Evolutionary conservation across 805 yeast species (phyloP), one percentile per base, ranked within the genome.

Genomic region (Candida corydali): DNA sequence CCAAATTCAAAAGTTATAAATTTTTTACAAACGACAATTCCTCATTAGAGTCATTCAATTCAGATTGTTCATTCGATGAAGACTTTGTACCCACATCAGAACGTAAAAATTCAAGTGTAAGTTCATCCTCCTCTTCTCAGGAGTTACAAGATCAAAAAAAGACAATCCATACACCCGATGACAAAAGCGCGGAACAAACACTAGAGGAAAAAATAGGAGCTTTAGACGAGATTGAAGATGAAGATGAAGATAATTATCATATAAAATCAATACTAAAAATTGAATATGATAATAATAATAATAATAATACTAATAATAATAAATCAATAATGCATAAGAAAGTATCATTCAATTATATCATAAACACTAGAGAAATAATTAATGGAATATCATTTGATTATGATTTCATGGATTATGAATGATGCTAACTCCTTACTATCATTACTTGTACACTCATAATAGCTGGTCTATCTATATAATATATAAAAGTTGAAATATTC

Each of bases 361-460:
- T 72, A 34, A 67, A 62, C 37, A 61, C 70, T 6, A 57, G 78
- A 38, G 76, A 71, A 45, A 63, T 66, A 26, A 56, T 70, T 38
- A 70, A 66, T 40, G 73, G 69, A 15, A 58, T 59, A 19, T 54
- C 63, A 18, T 58, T 63, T 41, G 76, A 72, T 47, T 69, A 67
- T 46, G 64, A 63, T 44, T 64, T 57, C 38, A 52, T 67, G 41
- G 73, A 67, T 46, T 55, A 63, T 29, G 55, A 49, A 39, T 59
- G 60, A 34, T 49, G 59, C 34, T 34, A n/a, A 20, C 12, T 8
- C 17, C 5, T 26, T n/a, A n/a, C n/a, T n/a, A n/a, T n/a, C n/a
- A n/a, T n/a, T n/a, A n/a, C n/a, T n/a, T n/a, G n/a, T n/a, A n/a
- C n/a, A n/a, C n/a, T n/a, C n/a, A n/a, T n/a, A n/a, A 35, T 35